A percentile compares a stretch with the other conserved stretches of the same genome.
These are phyloP conservation scores for Metroxylon sagu DNA, from an alignment of 176 grass and related monocot genomes.

Conservation along the genomic window DNA sequence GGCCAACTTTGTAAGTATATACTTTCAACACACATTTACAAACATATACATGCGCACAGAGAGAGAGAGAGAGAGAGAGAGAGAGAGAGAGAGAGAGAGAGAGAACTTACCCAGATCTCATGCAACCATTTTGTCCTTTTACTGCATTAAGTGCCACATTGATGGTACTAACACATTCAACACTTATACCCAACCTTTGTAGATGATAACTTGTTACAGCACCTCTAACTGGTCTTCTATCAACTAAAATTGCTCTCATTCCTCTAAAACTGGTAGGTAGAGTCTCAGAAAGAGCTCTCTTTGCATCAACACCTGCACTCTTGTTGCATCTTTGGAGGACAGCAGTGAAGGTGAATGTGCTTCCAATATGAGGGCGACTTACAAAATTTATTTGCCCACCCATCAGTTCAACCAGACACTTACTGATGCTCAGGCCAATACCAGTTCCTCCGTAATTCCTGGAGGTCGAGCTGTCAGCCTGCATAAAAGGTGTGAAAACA, in stretches of 20 bases:
- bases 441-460: conserved; percentile 21
- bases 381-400: conserved; percentile 82
- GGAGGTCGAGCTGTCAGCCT: conserved; percentile 17
- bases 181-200: conserved; percentile 66
- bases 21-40: no score
- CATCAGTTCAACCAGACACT: conserved; percentile 92
- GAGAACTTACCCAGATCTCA: conserved; percentile 37
- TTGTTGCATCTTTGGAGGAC: conserved; percentile 39
- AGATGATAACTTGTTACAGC: conserved; percentile 53
- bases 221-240: conserved; percentile 1
- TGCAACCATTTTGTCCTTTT: conserved; percentile 53
- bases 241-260: not conserved
- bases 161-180: conserved; percentile 38
- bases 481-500: conserved; percentile 26
- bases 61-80: no score
- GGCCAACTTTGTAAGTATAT: no score
- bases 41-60: no score
- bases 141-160: conserved; percentile 38
- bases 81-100: not conserved
- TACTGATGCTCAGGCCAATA: conserved; percentile 28
- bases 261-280: conserved; percentile 38
- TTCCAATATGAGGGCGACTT: conserved; percentile 63
- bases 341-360: conserved; percentile 85
- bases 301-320: conserved; percentile 39
- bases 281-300: conserved; percentile 45